A percentile compares a stretch with the other conserved stretches of the same genome.
Conservation (phyloP, 2,329 filamentous ascomycete species). For the Colletotrichum chrysophilum region DNA sequence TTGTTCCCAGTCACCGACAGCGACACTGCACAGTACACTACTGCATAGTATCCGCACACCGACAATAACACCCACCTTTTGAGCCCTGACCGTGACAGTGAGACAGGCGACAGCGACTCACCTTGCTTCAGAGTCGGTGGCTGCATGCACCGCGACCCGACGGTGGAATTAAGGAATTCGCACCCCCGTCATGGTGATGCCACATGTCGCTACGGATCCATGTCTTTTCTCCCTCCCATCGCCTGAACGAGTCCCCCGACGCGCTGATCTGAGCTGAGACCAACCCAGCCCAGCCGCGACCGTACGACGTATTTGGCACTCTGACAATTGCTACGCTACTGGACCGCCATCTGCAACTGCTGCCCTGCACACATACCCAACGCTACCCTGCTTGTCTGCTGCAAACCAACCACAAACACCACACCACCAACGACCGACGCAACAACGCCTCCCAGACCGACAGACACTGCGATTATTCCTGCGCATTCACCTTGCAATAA, state of each 20-base stretch:
- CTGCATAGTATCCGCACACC: neutral
- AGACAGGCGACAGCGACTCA: neutral
- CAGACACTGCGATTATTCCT: neutral
- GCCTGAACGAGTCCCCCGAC: neutral
- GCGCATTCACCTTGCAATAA: neutral
- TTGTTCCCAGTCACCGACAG: neutral
- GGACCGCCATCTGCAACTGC: neutral
- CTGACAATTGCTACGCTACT: neutral
- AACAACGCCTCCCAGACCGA: neutral
- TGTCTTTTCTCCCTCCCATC: neutral
- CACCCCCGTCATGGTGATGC: constrained; percentile 21
- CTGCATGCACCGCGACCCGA: constrained; percentile 3
- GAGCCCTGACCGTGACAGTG: neutral
- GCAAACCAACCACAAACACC: constrained; percentile 2
- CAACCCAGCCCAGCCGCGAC: neutral
- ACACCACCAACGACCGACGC: neutral
- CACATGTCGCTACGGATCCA: constrained; percentile 15
- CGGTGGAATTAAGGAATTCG: constrained; percentile 6
- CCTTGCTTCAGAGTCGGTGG: neutral
- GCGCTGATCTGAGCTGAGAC: neutral
- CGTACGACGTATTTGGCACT: neutral
- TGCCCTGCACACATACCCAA: constrained; percentile 3
- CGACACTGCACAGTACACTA: neutral
- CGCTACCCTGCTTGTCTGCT: neutral
- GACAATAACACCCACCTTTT: neutral